Base-by-base conservation (phyloP, 768 basidiomycete genomes). In the Mycena galopus region DNA sequence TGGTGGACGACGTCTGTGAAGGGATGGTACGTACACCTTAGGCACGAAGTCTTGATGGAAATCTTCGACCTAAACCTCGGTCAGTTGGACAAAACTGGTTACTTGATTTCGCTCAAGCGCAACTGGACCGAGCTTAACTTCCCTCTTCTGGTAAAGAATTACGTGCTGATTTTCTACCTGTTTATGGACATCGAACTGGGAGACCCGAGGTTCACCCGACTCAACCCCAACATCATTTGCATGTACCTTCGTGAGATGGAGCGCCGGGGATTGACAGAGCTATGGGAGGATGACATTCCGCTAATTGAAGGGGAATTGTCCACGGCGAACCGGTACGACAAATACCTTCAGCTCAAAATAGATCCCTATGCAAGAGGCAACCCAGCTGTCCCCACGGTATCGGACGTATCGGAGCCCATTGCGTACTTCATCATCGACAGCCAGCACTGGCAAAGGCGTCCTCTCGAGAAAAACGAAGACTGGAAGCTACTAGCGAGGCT, bases 181-280 rank as follows among this genome's bases (percentile, higher is more conserved):
- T 61, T 47, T 44, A 42, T 29, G 1, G n/a, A 50, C 1, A 44
- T 58, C 8, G 59, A 68, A 21, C 3, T 9, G 8, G 32, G 37
- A 1, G 59, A 68, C 25, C 1, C 3, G 10, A 7, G 67, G 0
- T 60, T 68, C 23, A 3, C 3, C 0, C n/a, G 65, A 0, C n/a
- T 68, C 4, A n/a, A 68, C 19, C 58, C 50, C 0, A 1, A 9
- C 6, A 21, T 32, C 1, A 27, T 68, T 2, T 0, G 16, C 0
- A 2, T 9, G 10, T 68, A 35, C 8, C 35, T 27, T 3, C 19
- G 10, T 3, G 8, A 8, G 1, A 17, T n/a, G 1, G 47, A 53
- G 0, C 0, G 16, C 1, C n/a, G 7, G 1, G n/a, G 42, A 0
- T 14, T 68, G 0, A 1, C 1, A 7, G 58, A 12, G 0, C 25